Evolutionary conservation across 2,329 filamentous ascomycete species (phyloP).

Genomic region (Keithomyces neogunnii): DNA sequence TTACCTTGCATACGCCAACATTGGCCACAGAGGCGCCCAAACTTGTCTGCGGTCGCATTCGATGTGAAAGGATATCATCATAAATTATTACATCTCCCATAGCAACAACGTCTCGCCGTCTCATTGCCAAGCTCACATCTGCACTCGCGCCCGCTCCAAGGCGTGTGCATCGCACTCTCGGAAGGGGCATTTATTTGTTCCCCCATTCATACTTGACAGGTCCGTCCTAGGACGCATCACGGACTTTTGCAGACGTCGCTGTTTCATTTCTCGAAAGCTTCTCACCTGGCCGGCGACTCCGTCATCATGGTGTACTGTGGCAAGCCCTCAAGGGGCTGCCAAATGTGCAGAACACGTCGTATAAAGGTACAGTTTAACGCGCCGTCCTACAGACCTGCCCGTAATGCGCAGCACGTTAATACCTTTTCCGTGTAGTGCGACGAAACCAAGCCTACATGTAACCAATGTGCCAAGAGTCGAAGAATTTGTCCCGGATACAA

Average conservation of each 20-base stretch:
- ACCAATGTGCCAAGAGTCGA: slow-evolving; percentile 55
- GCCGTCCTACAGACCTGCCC: neutral
- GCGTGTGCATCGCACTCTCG: no score
- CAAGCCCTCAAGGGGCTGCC: slow-evolving; percentile 60
- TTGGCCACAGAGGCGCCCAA: no score
- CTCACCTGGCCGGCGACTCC: neutral
- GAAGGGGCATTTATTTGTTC: no score
- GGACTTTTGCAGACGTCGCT: neutral
- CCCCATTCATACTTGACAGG: no score
- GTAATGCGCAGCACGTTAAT: neutral
- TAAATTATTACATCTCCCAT: no score
- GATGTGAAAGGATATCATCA: no score
- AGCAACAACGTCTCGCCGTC: no score
- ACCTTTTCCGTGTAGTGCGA: slow-evolving; percentile 43
- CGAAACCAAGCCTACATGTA: slow-evolving; percentile 57
- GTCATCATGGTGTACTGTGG: slow-evolving; percentile 55
- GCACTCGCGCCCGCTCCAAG: no score
- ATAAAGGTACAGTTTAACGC: slow-evolving; percentile 51
- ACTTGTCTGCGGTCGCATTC: no score
- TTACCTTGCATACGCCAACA: no score
- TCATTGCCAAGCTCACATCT: no score
- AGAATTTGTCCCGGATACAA: slow-evolving; percentile 59
- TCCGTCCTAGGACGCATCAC: neutral
- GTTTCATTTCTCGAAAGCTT: neutral
- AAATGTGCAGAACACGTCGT: slow-evolving; percentile 64